These are phyloP conservation scores for Fennellomyces sp. DNA, from an alignment of 371 early-diverging fungal genomes.

Conservation along the genomic window DNA sequence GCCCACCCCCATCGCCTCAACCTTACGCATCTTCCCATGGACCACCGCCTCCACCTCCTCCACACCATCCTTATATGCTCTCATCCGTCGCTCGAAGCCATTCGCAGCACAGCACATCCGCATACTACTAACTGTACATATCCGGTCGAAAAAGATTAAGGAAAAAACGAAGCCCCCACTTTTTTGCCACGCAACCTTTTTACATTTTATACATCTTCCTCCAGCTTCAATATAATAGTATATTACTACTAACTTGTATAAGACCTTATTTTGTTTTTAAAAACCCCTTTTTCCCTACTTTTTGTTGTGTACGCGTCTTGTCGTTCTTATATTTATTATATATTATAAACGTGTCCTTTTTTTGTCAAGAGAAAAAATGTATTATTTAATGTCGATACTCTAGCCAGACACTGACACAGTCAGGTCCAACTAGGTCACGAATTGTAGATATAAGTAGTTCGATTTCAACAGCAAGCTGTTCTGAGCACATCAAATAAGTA, in stretches of 20 bases:
- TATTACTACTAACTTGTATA: background rate
- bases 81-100: conserved; percentile 8
- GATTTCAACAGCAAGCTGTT: conserved; percentile 48
- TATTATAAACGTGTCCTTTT: background rate
- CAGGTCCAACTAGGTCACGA: conserved; percentile 47
- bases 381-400: conserved; percentile 40
- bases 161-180: background rate
- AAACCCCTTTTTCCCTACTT: no score
- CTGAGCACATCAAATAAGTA: conserved; percentile 48
- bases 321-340: background rate
- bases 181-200: background rate
- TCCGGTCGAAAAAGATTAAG: background rate
- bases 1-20: conserved; percentile 7
- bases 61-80: conserved; percentile 12
- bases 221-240: background rate
- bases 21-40: conserved; percentile 1
- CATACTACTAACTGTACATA: conserved; percentile 6
- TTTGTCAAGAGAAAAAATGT: background rate
- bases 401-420: conserved; percentile 44
- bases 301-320: background rate
- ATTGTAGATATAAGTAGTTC: conserved; percentile 39
- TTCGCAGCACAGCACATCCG: conserved; percentile 6
- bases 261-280: no score
- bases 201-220: background rate
- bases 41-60: background rate